Conservation (phyloP, 2,329 filamentous ascomycete species). For the Venturia asperata region DNA sequence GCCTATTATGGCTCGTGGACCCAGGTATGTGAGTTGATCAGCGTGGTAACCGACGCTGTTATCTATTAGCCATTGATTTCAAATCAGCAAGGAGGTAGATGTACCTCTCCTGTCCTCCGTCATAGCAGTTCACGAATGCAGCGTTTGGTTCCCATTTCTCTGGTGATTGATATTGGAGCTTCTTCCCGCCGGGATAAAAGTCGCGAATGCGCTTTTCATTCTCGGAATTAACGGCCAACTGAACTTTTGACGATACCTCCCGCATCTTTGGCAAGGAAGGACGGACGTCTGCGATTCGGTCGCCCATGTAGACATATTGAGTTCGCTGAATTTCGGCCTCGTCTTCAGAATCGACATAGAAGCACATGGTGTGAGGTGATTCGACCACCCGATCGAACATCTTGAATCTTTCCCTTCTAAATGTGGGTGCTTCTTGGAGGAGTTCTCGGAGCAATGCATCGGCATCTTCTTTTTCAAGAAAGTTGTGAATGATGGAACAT, state of each 20-base stretch:
- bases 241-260: constrained; percentile 61
- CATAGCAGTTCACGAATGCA: constrained; percentile 91
- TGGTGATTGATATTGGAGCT: constrained; percentile 70
- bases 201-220: constrained; percentile 63
- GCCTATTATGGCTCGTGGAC: constrained; percentile 80
- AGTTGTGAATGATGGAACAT: constrained; percentile 88
- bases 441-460: constrained; percentile 69
- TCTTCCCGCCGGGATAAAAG: constrained; percentile 61
- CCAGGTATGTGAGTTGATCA: constrained; percentile 88
- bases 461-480: constrained; percentile 65
- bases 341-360: constrained; percentile 70
- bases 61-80: not conserved
- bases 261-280: constrained; percentile 68
- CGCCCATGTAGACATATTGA: constrained; percentile 82
- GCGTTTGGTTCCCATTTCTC: constrained; percentile 75
- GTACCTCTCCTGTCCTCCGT: constrained; percentile 61
- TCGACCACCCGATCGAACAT: constrained; percentile 82
- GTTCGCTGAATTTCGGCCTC: constrained; percentile 64
- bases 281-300: constrained; percentile 65
- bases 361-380: constrained; percentile 74
- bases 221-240: constrained; percentile 68
- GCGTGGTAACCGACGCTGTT: constrained; percentile 75
- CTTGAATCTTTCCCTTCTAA: constrained; percentile 67
- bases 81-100: not conserved
- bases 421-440: constrained; percentile 63